Evolutionary conservation across 805 yeast genomes (phyloP), one percentile per base, ranked within the genome.

Genomic region (Spencermartinsiella europaea): DNA sequence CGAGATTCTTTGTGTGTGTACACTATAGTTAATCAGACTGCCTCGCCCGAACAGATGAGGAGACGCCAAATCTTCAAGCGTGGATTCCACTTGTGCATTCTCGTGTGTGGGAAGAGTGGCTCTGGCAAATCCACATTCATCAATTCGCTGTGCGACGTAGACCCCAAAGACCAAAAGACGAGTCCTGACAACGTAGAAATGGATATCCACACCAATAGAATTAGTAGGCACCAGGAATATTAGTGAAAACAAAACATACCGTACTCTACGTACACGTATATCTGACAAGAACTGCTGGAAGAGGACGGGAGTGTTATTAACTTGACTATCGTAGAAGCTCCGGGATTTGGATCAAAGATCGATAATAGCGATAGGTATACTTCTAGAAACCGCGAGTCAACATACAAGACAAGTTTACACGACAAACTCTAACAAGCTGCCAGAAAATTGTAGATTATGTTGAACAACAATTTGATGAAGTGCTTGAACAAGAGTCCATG

Each of bases 401-500:
- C n/a, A n/a, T n/a, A n/a, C n/a, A n/a, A n/a, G n/a, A n/a, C n/a
- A n/a, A n/a, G n/a, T n/a, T n/a, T n/a, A n/a, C n/a, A n/a, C n/a
- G n/a, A n/a, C n/a, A n/a, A n/a, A 8, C 7, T 10, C 45, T 35
- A 20, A 35, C 42, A 36, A 47, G 54, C 40, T 67, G 72, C 37
- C 49, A 50, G 1, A 64, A 74, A 45, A 73, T 85, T 44, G 74
- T 74, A 45, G 71, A 72, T 31, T 83, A 79, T 63, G 69, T 85
- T 47, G 86, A 83, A 60, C 73, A 68, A 46, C 88, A 83, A 61
- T 84, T 82, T 61, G 89, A 84, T 54, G 71, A 53, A 14, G 62
- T 85, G 0, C 73, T 89, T 40, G 87, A 86, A 1, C 96, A 89
- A 63, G 96, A 89, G 64, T 85, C 93, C 1, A 74, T 91, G 52